A percentile compares a stretch with the other conserved stretches of the same genome.
Evolutionary conservation across 1,139 yeast species (phyloP).

Genomic region (Taphrina confusa): DNA sequence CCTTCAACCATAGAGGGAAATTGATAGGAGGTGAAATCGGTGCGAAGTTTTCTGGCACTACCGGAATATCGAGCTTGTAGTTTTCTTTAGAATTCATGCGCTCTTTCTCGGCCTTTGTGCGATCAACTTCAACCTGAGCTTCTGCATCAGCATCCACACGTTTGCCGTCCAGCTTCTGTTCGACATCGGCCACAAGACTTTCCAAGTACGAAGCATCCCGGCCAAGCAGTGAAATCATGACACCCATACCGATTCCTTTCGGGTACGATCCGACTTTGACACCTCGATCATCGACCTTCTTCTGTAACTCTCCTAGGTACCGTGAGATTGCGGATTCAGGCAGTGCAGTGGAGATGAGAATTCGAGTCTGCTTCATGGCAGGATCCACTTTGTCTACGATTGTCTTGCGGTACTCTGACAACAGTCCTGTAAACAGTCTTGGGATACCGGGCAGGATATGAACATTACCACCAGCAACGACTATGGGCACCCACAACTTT

Average conservation of each 20-base stretch:
- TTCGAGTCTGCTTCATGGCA: conserved; percentile 51
- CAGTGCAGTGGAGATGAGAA: conserved; percentile 61
- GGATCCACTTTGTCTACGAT: conserved; percentile 46
- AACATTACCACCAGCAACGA: conserved; percentile 61
- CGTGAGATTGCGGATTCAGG: conserved; percentile 73
- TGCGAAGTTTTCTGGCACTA: conserved; percentile 11
- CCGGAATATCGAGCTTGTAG: conserved; percentile 16
- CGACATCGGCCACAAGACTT: conserved; percentile 27
- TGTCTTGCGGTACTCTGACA: conserved; percentile 50
- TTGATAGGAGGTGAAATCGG: conserved; percentile 49
- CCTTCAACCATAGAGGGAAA: conserved; percentile 71
- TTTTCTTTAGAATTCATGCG: conserved; percentile 19
- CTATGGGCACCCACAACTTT: conserved; percentile 80
- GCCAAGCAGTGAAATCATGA: conserved; percentile 44
- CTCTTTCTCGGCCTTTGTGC: conserved; percentile 26
- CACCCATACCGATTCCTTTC: conserved; percentile 58
- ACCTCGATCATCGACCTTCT: conserved; percentile 50
- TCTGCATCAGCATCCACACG: conserved; percentile 25
- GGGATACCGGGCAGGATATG: conserved; percentile 74
- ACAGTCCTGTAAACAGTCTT: conserved; percentile 57
- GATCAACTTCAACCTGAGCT: conserved; percentile 5
- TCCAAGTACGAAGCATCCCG: conserved; percentile 27
- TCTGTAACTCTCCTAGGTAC: conserved; percentile 57
- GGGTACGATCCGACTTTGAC: conserved; percentile 85
- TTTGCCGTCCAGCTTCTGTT: conserved; percentile 26